Conservation (phyloP, 495 filamentous ascomycete species). For the Trichoderma reesei region DNA sequence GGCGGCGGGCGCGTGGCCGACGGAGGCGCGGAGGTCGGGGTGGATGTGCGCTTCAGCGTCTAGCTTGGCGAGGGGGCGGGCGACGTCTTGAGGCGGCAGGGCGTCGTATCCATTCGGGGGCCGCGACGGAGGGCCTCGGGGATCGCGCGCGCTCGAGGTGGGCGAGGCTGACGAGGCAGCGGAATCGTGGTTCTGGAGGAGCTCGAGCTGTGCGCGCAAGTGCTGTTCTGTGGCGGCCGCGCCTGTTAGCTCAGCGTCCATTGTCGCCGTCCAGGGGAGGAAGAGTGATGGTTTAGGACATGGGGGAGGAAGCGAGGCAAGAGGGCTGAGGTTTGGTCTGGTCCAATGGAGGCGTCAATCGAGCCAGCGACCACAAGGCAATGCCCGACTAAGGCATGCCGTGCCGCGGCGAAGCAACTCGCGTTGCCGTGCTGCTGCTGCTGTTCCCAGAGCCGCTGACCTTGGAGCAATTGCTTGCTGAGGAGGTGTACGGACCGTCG, state of each 20-base stretch:
- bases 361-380: background rate
- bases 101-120: constrained; percentile 10
- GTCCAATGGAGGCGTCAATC: background rate
- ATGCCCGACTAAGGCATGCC: background rate
- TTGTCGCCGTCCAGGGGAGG: background rate
- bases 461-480: background rate
- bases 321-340: background rate
- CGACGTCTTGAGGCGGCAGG: constrained; percentile 7
- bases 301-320: background rate
- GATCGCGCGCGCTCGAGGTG: constrained; percentile 4
- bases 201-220: constrained; percentile 10
- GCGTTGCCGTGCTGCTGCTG: background rate
- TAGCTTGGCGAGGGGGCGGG: constrained; percentile 4
- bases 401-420: background rate
- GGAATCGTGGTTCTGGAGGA: constrained; percentile 6
- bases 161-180: constrained; percentile 1
- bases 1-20: constrained; percentile 4
- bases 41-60: constrained; percentile 10
- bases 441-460: background rate
- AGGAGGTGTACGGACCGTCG: constrained; percentile 1
- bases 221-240: background rate
- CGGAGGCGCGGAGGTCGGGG: constrained; percentile 8
- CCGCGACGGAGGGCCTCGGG: background rate
- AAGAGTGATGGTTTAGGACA: background rate
- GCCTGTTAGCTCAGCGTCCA: background rate